Base-by-base conservation (phyloP, 371 early-diverging fungal genomes). In the Mucor plumbeus region DNA sequence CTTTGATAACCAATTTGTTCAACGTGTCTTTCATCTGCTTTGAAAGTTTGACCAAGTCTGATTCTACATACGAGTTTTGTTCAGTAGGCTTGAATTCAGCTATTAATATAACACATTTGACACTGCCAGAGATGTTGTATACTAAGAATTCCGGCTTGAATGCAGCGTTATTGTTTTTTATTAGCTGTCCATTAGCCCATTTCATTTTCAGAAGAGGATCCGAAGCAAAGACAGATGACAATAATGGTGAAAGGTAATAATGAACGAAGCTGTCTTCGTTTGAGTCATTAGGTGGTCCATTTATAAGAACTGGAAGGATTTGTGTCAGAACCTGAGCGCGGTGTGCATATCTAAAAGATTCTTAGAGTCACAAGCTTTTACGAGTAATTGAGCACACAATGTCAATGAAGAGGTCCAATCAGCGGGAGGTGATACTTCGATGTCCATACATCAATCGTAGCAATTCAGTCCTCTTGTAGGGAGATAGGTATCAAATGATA, bases 231-330 rank as follows among this genome's bases (percentile, higher is more conserved):
- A 69, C 61, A 47, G 64, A 54, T 41, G 54, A 56, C 40, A 69
- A 9, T 47, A 64, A 15, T 19, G 65, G 65, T 33, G 64, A 68
- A 7, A 68, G 64, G 21, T 63, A 68, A 63, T 53, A 39, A 21
- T 63, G 60, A 10, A 69, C 44, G 31, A 60, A 69, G 39, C 64
- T 69, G 13, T 60, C 69, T 56, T 65, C 65, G 34, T 8, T 61
- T 57, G 65, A 65, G 40, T 65, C 47, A 9, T 70, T 62, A 61
- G 62, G 65, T 9, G 65, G 62, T 1, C 65, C 62, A 61, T 70
- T 60, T 17, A 57, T 57, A 17, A 70, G 59, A 26, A 70, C 35
- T 31, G 62, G 65, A 19, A 65, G 65, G 19, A 70, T 48, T 47
- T 60, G 58, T 26, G 69, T 64, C 56, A 69, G n/a, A 19, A 64